phyloP scores from a whole-genome alignment of 2,329 filamentous ascomycete species.

The Aspergillus udagawae region DNA sequence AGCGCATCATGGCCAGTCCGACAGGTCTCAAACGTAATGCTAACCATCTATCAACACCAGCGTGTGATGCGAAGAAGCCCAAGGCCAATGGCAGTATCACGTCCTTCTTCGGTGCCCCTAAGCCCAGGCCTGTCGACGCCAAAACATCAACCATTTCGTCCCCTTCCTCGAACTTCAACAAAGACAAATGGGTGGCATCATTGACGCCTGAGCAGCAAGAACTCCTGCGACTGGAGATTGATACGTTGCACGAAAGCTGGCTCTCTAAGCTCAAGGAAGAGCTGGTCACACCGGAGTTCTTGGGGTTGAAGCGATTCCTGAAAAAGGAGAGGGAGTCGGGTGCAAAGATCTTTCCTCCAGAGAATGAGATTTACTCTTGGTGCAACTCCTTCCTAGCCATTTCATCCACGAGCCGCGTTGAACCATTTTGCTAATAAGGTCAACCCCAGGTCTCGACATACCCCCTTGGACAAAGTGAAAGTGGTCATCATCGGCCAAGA shows the following conservation, averaged over 20 bases:
- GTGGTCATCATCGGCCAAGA: constrained; percentile 94
- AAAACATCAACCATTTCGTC: constrained; percentile 18
- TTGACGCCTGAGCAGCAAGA: constrained; percentile 77
- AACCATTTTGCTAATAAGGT: constrained; percentile 14
- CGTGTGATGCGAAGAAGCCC: constrained; percentile 62
- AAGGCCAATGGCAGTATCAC: constrained; percentile 76
- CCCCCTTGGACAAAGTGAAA: constrained; percentile 82
- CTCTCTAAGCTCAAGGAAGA: constrained; percentile 84
- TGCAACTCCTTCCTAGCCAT: constrained; percentile 40
- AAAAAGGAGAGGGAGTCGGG: constrained; percentile 69
- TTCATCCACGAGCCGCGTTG: neutral
- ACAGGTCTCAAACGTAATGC: constrained; percentile 63
- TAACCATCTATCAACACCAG: constrained; percentile 37
- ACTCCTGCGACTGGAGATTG: constrained; percentile 82
- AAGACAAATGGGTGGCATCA: constrained; percentile 79
- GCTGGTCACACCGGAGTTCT: constrained; percentile 70
- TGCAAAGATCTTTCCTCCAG: constrained; percentile 80
- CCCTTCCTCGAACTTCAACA: constrained; percentile 65
- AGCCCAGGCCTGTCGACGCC: constrained; percentile 38
- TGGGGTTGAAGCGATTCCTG: constrained; percentile 83
- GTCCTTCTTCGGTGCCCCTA: constrained; percentile 79
- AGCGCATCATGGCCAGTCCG: constrained; percentile 27
- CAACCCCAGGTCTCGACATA: constrained; percentile 78
- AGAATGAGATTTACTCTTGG: constrained; percentile 92
- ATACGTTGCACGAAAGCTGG: constrained; percentile 90